These are phyloP conservation scores for Niveomyces coronatus DNA, from an alignment of 2,329 filamentous ascomycete species.

Conservation along the genomic window DNA sequence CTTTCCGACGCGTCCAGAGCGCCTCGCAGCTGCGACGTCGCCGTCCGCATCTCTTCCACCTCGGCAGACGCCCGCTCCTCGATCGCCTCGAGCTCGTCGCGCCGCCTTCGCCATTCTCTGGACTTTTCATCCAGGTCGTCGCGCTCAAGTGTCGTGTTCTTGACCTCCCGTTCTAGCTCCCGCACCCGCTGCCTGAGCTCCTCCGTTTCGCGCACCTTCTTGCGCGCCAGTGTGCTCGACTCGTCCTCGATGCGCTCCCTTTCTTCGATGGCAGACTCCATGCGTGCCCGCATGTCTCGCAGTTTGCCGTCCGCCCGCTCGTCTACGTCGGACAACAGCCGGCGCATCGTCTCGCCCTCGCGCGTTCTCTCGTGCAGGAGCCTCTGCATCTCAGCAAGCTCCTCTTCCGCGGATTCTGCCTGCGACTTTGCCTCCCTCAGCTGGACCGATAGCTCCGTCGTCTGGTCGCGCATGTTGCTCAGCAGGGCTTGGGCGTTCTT, in stretches of 20 bases:
- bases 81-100: slow-evolving; percentile 64
- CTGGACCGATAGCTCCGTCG: slow-evolving; percentile 76
- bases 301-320: slow-evolving; percentile 70
- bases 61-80: slow-evolving; percentile 63
- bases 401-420: slow-evolving; percentile 82
- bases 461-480: slow-evolving; percentile 88
- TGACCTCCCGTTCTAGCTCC: slow-evolving; percentile 70
- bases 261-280: slow-evolving; percentile 89
- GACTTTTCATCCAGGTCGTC: slow-evolving; percentile 68
- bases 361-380: slow-evolving; percentile 79
- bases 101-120: slow-evolving; percentile 61
- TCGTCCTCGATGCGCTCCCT: slow-evolving; percentile 89
- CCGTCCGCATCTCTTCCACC: slow-evolving; percentile 61
- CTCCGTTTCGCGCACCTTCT: slow-evolving; percentile 73
- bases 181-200: slow-evolving; percentile 70
- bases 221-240: slow-evolving; percentile 63
- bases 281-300: slow-evolving; percentile 76
- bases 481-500: slow-evolving; percentile 75
- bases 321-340: slow-evolving; percentile 78
- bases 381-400: slow-evolving; percentile 78
- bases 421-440: slow-evolving; percentile 80
- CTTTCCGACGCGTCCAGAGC: slow-evolving; percentile 81
- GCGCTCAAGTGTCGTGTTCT: slow-evolving; percentile 60
- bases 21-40: slow-evolving; percentile 67
- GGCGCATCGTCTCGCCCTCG: slow-evolving; percentile 90